Base-by-base conservation (phyloP, 2,329 filamentous ascomycete genomes). In the Rosellinia necatrix region DNA sequence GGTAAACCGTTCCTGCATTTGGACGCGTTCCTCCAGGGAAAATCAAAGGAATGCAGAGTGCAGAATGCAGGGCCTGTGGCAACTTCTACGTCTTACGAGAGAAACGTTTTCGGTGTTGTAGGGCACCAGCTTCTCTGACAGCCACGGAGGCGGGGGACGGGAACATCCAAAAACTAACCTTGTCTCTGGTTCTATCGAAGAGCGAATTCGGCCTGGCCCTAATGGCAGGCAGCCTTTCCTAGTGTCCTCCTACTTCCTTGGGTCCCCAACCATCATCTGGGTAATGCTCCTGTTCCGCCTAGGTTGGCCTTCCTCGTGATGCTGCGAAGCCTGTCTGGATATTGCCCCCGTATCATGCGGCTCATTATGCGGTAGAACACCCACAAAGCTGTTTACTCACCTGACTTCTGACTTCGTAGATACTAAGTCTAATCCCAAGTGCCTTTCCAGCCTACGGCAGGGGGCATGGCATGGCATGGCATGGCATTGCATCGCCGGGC, bases 21-120 rank as follows among this genome's bases (percentile, higher is more conserved):
- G 58, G 59, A 53, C 19, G 52, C 37, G 57, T 58, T 60, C 56
- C 55, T 50, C 56, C 53, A 51, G 49, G 30, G 42, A 51, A 1
- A 19, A 12, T 64, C 55, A 65, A 64, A 67, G 67, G 66, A 68
- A 69, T 69, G n/a, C n/a, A n/a, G n/a, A n/a, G n/a, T n/a, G n/a
- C n/a, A n/a, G n/a, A n/a, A n/a, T n/a, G 67, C 53, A 42, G 47
- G 57, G 49, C 32, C 46, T 48, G 57, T 63, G 62, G 58, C 49
- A 38, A 66, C 61, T 57, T 43, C 37, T 51, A 29, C 53, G 58
- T 63, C 59, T 56, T 53, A 58, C 59, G 58, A 41, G 49, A n/a
- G n/a, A n/a, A 63, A 67, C 62, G 66, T 67, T 69, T 68, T 67
- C 66, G 63, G 66, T 19, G 42, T 25, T 32, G 49, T 32, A 50